phyloP scores from a whole-genome alignment of 208 protist genomes.

The Naegleria lovaniensis region DNA sequence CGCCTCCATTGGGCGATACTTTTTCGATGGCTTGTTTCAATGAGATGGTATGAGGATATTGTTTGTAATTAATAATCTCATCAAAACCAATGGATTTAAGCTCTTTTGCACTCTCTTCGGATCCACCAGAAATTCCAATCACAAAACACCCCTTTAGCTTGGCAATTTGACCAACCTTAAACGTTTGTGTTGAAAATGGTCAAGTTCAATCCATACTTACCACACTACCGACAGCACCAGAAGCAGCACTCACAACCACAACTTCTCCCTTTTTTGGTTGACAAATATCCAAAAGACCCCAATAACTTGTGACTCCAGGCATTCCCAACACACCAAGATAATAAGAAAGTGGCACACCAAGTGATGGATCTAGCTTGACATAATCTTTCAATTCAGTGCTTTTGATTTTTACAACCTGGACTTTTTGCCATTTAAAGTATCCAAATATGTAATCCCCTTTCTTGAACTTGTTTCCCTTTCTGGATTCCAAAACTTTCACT shows the following conservation, averaged over 20 bases:
- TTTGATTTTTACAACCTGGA: not conserved
- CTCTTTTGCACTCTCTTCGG: slow-evolving; percentile 18
- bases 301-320: not conserved
- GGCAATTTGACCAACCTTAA: slow-evolving; percentile 38
- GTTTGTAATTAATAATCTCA: slow-evolving; percentile 33
- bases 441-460: not conserved
- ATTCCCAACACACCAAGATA: not conserved
- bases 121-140: slow-evolving; percentile 33
- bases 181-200: too few relatives aligned
- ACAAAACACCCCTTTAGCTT: slow-evolving; percentile 36
- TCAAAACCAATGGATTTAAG: slow-evolving; percentile 35
- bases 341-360: not conserved
- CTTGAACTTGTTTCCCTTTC: not conserved
- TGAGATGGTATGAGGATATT: not conserved
- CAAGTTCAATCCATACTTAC: not conserved
- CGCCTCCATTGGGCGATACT: not conserved
- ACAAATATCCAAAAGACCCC: slow-evolving; percentile 9
- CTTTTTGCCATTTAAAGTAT: not conserved
- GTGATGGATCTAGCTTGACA: not conserved
- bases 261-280: slow-evolving; percentile 33
- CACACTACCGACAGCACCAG: slow-evolving; percentile 25
- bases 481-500: not conserved
- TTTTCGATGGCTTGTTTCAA: not conserved
- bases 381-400: not conserved
- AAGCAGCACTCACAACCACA: slow-evolving; percentile 34